A percentile compares a stretch with the other conserved stretches of the same genome.
These are phyloP conservation scores for Myotisia sp. DNA, from an alignment of 2,329 filamentous ascomycete species.

Conservation along the genomic window DNA sequence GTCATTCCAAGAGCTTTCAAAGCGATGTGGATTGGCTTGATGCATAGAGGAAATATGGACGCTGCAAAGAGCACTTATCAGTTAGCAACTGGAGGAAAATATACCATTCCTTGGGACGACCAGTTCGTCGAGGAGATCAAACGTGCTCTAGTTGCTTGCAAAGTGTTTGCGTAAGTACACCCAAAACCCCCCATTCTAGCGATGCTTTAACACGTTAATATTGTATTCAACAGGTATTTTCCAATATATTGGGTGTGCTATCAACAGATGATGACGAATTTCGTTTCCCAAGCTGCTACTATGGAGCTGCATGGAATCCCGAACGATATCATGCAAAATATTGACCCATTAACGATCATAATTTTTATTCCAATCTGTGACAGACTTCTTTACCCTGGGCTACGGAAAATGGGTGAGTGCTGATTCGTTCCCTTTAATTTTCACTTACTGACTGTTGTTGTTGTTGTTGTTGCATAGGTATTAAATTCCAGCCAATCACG, in stretches of 20 bases:
- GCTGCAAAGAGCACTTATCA: slow-evolving; percentile 55
- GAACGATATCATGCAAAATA: slow-evolving; percentile 63
- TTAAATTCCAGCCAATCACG: slow-evolving; percentile 61
- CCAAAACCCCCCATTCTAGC: background rate
- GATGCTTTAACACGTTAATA: background rate
- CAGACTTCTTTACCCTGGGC: slow-evolving; percentile 49
- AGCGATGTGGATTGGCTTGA: slow-evolving; percentile 38
- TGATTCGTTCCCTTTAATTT: background rate
- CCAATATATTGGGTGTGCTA: slow-evolving; percentile 58
- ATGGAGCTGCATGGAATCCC: slow-evolving; percentile 55
- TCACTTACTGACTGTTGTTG: background rate
- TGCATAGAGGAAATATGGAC: slow-evolving; percentile 40
- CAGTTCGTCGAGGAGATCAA: slow-evolving; percentile 59
- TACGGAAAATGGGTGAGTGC: slow-evolving; percentile 38
- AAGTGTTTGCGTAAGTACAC: slow-evolving; percentile 49
- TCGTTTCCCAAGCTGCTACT: slow-evolving; percentile 47
- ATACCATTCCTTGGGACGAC: slow-evolving; percentile 47
- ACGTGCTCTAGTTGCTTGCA: slow-evolving; percentile 51
- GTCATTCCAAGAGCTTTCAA: slow-evolving; percentile 53
- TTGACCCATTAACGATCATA: slow-evolving; percentile 61
- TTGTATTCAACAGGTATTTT: slow-evolving; percentile 27
- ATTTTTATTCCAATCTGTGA: slow-evolving; percentile 62
- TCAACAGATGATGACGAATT: slow-evolving; percentile 52
- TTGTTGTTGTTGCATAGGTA: slow-evolving; percentile 22
- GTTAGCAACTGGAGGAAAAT: slow-evolving; percentile 31